Evolutionary conservation across 306 rosid species (phyloP), one percentile per base, ranked within the genome.

Genomic region (Prinsepia uniflora): DNA sequence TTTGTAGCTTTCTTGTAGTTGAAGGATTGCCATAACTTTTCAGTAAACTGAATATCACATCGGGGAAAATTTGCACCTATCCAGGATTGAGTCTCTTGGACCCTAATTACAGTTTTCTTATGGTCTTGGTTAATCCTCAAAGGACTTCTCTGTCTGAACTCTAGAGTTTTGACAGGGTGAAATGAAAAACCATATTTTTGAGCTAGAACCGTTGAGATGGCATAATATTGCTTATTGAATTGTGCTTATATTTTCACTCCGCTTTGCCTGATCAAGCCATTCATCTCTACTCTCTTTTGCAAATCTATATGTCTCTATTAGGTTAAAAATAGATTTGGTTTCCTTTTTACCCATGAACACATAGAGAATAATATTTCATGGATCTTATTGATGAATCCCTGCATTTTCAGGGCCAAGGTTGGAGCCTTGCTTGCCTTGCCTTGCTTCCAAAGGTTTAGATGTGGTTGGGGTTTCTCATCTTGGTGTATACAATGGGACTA

Each of bases 381-480:
- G 77, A 36, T 70, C 47, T 56, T 82, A 78, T 76, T 83, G 72
- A 78, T 79, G 73, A 65, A 54, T 76, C 84, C 72, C 63, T 79
- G 70, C 76, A 45, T 79, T 83, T 82, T 78, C 79, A 83, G 86
- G 81, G 79, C 81, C 81, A 79, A 80, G 75, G 77, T 80, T 76
- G 80, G 84, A 65, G 81, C 84, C 84, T 75, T 79, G 70, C 64
- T 60, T 67, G 84, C 76, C 86, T 82, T 72, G 81, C 79, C 86
- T 79, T 72, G 81, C 84, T 79, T 76, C 79, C 75, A 65, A 72
- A 68, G 81, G 83, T 68, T 76, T 49, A 54, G 81, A 76, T 83
- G 80, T 74, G 61, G 44, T 68, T 63, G 68, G 58, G 76, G 43
- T 65, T 71, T 66, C 49, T 74, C 44, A 56, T 14, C 59, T 66